These are phyloP conservation scores for Zygoascus bituminiphila DNA, from an alignment of 805 yeast species.

Conservation along the genomic window DNA sequence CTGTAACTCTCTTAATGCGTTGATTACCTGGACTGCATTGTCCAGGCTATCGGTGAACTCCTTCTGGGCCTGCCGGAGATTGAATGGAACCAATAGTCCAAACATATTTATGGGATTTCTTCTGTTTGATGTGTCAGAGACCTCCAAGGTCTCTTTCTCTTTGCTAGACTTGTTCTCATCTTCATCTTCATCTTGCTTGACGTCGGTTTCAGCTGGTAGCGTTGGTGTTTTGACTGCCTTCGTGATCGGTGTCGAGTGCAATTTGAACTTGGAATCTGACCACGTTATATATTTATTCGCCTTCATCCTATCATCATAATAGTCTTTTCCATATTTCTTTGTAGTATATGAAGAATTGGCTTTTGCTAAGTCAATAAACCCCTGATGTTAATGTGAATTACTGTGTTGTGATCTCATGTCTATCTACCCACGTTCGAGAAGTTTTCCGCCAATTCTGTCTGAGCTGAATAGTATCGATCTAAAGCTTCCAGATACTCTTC, in stretches of 20 bases:
- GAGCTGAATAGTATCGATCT: constrained; percentile 10
- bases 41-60: constrained; percentile 31
- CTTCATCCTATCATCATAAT: constrained; percentile 33
- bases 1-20: constrained; percentile 5
- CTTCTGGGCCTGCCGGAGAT: constrained; percentile 33
- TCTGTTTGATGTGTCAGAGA: not conserved
- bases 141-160: not conserved
- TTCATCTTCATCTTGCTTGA: constrained; percentile 1
- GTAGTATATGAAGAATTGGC: constrained; percentile 34
- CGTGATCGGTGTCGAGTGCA: not conserved
- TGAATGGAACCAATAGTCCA: constrained; percentile 40
- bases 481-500: constrained; percentile 10
- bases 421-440: constrained; percentile 5
- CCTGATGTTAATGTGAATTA: constrained; percentile 21
- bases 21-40: constrained; percentile 8
- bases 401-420: not conserved
- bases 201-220: constrained; percentile 11
- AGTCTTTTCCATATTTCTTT: constrained; percentile 32
- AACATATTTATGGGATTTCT: constrained; percentile 38
- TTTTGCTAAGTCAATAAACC: constrained; percentile 37
- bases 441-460: constrained; percentile 1
- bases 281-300: constrained; percentile 19
- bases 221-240: not conserved
- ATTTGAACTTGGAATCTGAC: not conserved
- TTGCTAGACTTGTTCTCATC: constrained; percentile 4